Percentiles rank a stretch among this genome's conserved stretches.
Evolutionary conservation across 371 early-diverging fungal species (phyloP).

Genomic region (Blastocladiella emersonii): DNA sequence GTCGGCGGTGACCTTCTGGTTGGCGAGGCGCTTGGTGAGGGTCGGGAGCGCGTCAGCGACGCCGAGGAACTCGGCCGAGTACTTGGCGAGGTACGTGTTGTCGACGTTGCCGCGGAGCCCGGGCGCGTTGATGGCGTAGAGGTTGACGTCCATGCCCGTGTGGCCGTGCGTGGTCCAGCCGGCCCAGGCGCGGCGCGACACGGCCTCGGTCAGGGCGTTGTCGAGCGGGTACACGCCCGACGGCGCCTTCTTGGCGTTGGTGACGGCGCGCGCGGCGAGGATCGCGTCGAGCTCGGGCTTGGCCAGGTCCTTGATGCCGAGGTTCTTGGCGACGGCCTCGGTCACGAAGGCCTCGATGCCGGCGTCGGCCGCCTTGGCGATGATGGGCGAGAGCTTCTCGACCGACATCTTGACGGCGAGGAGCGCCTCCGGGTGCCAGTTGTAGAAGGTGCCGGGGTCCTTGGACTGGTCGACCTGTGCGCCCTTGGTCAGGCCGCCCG

Average conservation of each 20-base stretch:
- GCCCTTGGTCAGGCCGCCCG: slow-evolving; percentile 76
- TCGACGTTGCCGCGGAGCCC: not conserved
- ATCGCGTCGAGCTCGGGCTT: slow-evolving; percentile 35
- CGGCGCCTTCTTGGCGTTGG: not conserved
- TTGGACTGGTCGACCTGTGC: slow-evolving; percentile 32
- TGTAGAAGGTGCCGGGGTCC: slow-evolving; percentile 55
- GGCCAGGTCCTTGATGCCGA: slow-evolving; percentile 58
- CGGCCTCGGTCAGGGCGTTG: not conserved
- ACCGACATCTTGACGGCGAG: slow-evolving; percentile 49
- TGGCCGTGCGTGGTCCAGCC: slow-evolving; percentile 86
- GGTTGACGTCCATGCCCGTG: slow-evolving; percentile 33
- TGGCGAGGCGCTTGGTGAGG: not conserved
- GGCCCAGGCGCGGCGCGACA: slow-evolving; percentile 2
- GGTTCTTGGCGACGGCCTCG: slow-evolving; percentile 15
- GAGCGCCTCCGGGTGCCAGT: slow-evolving; percentile 72
- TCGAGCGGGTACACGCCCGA: not conserved
- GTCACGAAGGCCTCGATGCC: not conserved
- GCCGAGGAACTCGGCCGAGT: not conserved
- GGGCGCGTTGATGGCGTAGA: slow-evolving; percentile 2
- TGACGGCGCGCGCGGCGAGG: too few species aligned
- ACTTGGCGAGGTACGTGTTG: not conserved
- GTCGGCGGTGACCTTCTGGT: too few species aligned
- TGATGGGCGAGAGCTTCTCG: slow-evolving; percentile 7
- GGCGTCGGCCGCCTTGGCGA: too few species aligned
- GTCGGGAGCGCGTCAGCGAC: not conserved